Conservation (phyloP, 208 protist species). For the Trypanosoma avium region DNA sequence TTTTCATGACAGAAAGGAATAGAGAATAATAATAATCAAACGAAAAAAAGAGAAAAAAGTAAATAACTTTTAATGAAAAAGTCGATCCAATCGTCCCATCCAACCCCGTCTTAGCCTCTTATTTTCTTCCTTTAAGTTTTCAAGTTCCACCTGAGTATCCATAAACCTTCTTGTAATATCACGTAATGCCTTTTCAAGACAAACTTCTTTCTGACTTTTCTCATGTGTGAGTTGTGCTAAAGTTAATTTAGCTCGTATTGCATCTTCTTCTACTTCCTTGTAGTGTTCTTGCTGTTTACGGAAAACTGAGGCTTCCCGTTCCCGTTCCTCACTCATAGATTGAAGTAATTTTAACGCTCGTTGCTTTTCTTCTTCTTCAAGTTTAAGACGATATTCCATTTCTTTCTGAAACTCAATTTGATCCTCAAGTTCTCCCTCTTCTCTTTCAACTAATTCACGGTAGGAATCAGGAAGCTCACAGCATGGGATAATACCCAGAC, state of each 20-base stretch:
- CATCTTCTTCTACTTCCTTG: slow-evolving; percentile 57
- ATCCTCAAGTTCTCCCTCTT: slow-evolving; percentile 48
- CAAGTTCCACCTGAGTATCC: slow-evolving; percentile 54
- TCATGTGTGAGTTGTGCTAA: slow-evolving; percentile 43
- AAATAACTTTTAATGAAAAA: too few relatives aligned
- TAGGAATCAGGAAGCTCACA: slow-evolving; percentile 70
- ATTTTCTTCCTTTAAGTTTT: slow-evolving; percentile 41
- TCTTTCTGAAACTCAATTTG: slow-evolving; percentile 60
- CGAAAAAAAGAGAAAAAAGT: neutral
- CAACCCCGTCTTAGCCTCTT: too few relatives aligned
- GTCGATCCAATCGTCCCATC: too few relatives aligned
- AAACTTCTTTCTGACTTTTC: slow-evolving; percentile 56
- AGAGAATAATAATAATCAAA: neutral
- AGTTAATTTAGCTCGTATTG: slow-evolving; percentile 34
- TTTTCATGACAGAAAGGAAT: neutral
- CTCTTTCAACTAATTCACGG: slow-evolving; percentile 54
- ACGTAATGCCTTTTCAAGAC: slow-evolving; percentile 65
- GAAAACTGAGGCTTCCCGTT: slow-evolving; percentile 54
- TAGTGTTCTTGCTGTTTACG: slow-evolving; percentile 40
- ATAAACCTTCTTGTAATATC: slow-evolving; percentile 59
- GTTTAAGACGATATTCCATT: slow-evolving; percentile 51
- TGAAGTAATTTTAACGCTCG: slow-evolving; percentile 58
- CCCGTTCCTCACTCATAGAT: slow-evolving; percentile 60
- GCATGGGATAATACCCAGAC: slow-evolving; percentile 62
- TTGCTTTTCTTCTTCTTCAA: slow-evolving; percentile 62